Conservation (phyloP, 2,329 filamentous ascomycete genomes). For the Cytospora mali region DNA sequence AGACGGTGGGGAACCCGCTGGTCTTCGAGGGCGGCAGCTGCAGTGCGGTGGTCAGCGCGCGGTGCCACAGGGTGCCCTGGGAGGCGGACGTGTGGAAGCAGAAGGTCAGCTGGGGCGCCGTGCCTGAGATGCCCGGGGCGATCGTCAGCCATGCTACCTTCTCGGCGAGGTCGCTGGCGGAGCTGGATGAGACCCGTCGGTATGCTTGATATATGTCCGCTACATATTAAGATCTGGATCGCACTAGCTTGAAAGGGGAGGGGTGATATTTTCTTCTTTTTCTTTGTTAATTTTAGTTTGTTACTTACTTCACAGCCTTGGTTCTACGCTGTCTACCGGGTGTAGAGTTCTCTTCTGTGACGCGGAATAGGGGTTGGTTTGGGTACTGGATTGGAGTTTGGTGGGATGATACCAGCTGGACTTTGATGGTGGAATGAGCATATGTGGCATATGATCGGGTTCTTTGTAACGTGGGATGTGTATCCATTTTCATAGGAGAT, state of each 20-base stretch:
- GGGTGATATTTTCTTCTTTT: background rate
- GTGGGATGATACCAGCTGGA: slow-evolving; percentile 21
- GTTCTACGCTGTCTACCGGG: background rate
- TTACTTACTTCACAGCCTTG: background rate
- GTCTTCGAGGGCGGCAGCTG: slow-evolving; percentile 50
- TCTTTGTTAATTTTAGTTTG: slow-evolving; percentile 8
- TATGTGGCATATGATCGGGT: slow-evolving; percentile 9
- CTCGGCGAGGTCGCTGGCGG: slow-evolving; percentile 40
- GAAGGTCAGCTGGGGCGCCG: slow-evolving; percentile 50
- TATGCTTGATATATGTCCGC: slow-evolving; percentile 40
- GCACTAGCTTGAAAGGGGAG: background rate
- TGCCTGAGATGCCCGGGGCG: slow-evolving; percentile 43
- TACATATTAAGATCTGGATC: too few relatives aligned
- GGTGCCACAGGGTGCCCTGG: slow-evolving; percentile 46
- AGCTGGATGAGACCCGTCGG: slow-evolving; percentile 40
- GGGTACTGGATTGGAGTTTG: slow-evolving; percentile 3
- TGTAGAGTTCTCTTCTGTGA: background rate
- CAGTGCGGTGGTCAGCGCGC: slow-evolving; percentile 54
- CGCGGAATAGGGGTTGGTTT: background rate
- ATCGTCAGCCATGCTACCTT: slow-evolving; percentile 49
- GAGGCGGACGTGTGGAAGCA: slow-evolving; percentile 40
- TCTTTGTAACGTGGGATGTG: background rate
- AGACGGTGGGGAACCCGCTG: slow-evolving; percentile 51
- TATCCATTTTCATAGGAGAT: background rate
- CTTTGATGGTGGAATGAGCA: slow-evolving; percentile 14